These are phyloP conservation scores for Neurospora sp. DNA, from an alignment of 495 filamentous ascomycete genomes.

Conservation along the genomic window DNA sequence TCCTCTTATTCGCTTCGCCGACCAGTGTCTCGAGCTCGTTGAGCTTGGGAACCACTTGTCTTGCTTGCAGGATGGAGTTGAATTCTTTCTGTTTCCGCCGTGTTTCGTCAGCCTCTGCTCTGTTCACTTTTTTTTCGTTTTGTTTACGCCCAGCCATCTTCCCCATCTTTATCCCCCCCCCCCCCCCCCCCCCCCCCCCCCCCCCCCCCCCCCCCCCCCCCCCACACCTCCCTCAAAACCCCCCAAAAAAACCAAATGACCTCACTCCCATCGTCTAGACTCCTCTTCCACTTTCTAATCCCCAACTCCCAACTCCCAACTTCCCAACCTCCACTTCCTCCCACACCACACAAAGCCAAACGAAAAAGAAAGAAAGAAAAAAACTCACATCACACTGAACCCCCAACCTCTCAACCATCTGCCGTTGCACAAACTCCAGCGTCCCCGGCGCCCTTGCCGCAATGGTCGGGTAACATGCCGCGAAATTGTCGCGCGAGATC, in stretches of 20 bases:
- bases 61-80: constrained; percentile 58
- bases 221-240: too few relatives aligned
- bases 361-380: not conserved
- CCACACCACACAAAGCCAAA: not conserved
- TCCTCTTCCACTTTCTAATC: too few relatives aligned
- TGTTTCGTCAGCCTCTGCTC: too few relatives aligned
- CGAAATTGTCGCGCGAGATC: constrained; percentile 69
- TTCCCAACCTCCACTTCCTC: too few relatives aligned
- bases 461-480: constrained; percentile 79
- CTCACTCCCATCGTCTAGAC: too few relatives aligned
- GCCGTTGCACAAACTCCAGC: constrained; percentile 55
- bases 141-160: too few relatives aligned
- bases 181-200: too few relatives aligned
- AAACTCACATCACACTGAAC: constrained; percentile 40
- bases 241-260: too few relatives aligned
- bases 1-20: constrained; percentile 51
- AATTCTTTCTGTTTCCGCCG: constrained; percentile 51
- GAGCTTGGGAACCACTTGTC: constrained; percentile 60
- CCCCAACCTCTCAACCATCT: constrained; percentile 58
- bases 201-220: too few relatives aligned
- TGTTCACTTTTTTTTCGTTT: too few relatives aligned
- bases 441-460: constrained; percentile 57
- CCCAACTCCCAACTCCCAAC: too few relatives aligned
- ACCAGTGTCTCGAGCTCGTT: constrained; percentile 78
- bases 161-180: too few relatives aligned